Evolutionary conservation across 2,329 filamentous ascomycete genomes (phyloP).

Genomic region (Trichoderma asperellum): DNA sequence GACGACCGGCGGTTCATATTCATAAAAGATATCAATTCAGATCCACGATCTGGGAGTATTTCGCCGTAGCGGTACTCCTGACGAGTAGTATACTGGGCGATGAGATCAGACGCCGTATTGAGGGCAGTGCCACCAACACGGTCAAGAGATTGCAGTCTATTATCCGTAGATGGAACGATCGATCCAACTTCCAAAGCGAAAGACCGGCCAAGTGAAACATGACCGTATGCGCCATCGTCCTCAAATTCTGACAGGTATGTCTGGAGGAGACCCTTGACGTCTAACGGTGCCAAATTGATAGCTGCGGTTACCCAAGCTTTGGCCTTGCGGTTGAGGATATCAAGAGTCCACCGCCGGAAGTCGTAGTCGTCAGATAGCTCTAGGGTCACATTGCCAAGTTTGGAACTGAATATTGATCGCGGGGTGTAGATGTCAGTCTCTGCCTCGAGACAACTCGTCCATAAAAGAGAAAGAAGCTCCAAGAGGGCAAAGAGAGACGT

Average conservation of each 20-base stretch:
- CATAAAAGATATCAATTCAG: conserved; percentile 67
- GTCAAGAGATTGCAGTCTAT: conserved; percentile 81
- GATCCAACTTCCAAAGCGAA: conserved; percentile 94
- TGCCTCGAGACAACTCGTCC: conserved; percentile 89
- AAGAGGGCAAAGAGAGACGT: conserved; percentile 89
- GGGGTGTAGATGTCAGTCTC: conserved; percentile 95
- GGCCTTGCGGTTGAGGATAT: conserved; percentile 75
- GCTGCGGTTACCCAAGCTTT: conserved; percentile 79
- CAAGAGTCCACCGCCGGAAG: conserved; percentile 78
- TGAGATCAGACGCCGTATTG: conserved; percentile 93
- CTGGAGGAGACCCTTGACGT: conserved; percentile 93
- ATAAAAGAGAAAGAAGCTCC: conserved; percentile 91
- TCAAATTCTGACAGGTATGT: conserved; percentile 96
- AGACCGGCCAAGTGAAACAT: conserved; percentile 88
- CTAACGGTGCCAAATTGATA: conserved; percentile 83
- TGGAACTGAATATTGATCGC: conserved; percentile 77
- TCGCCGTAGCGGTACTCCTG: conserved; percentile 94
- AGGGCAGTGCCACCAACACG: conserved; percentile 72
- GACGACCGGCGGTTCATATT: conserved; percentile 57
- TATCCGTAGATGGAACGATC: conserved; percentile 81
- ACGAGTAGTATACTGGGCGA: conserved; percentile 94
- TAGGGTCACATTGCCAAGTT: conserved; percentile 76
- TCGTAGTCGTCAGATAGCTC: conserved; percentile 93
- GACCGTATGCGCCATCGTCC: conserved; percentile 87
- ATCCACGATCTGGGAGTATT: conserved; percentile 68